Conservation (phyloP, 345 rosid species). For the Angophora floribunda region DNA sequence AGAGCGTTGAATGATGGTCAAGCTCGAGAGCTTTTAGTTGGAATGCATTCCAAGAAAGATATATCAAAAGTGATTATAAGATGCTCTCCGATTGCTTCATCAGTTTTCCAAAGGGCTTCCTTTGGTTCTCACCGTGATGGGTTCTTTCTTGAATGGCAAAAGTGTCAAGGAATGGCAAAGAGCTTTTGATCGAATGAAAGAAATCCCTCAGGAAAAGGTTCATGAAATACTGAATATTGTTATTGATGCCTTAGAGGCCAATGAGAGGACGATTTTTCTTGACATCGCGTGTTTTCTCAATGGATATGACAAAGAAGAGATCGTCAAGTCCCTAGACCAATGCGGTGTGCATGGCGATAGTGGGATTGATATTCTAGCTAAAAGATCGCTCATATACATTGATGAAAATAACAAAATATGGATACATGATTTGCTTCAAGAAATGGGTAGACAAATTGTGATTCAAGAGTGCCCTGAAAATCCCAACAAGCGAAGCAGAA, state of each 20-base stretch:
- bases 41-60: not conserved
- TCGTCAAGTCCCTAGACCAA: not conserved
- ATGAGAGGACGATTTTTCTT: not conserved
- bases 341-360: not conserved
- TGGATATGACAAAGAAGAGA: not conserved
- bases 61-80: not conserved
- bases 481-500: not conserved
- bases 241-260: not conserved
- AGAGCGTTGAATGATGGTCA: not conserved
- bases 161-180: not conserved
- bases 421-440: not conserved
- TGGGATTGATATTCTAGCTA: not conserved
- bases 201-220: not conserved
- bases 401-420: not conserved
- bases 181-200: not conserved
- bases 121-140: not conserved
- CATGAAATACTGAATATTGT: not conserved
- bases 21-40: not conserved
- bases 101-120: not conserved
- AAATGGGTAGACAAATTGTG: not conserved
- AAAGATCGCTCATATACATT: not conserved
- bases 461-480: not conserved
- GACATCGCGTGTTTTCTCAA: not conserved
- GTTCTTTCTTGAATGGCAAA: not conserved
- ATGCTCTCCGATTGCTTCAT: not conserved